phyloP scores from a whole-genome alignment of 1,139 yeast species.

The Suhomyces maxii region DNA sequence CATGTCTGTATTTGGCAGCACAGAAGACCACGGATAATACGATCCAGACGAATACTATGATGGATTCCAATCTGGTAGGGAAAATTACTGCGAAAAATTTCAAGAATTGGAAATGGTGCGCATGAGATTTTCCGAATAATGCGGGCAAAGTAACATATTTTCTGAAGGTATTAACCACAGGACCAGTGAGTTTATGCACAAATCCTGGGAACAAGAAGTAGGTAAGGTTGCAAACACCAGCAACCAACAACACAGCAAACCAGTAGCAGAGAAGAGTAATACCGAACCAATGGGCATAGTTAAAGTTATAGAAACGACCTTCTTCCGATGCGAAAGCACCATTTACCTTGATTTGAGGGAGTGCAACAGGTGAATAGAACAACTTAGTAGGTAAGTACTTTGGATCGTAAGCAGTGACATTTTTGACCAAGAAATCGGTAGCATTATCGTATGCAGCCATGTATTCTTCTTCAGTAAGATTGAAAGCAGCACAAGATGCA shows the following conservation, averaged over 20 bases:
- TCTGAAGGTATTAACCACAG: constrained; percentile 39
- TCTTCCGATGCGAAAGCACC: constrained; percentile 40
- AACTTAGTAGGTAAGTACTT: constrained; percentile 25
- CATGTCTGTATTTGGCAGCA: constrained; percentile 41
- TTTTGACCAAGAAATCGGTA: constrained; percentile 28
- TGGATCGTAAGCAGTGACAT: constrained; percentile 29
- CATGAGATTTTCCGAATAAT: constrained; percentile 41
- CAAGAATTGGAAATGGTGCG: constrained; percentile 31
- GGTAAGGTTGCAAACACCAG: constrained; percentile 40
- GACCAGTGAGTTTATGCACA: constrained; percentile 31
- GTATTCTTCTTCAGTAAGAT: constrained; percentile 30
- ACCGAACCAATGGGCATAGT: constrained; percentile 51
- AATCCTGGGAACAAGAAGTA: constrained; percentile 38
- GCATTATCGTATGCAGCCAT: constrained; percentile 40
- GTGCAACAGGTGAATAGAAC: constrained; percentile 33
- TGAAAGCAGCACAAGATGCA: constrained; percentile 18
- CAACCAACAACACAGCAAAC: constrained; percentile 42
- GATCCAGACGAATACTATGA: constrained; percentile 39
- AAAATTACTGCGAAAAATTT: constrained; percentile 39
- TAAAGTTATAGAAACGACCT: constrained; percentile 41
- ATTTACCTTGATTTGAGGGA: constrained; percentile 21
- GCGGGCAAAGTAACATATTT: constrained; percentile 51
- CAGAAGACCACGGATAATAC: constrained; percentile 44
- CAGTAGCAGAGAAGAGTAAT: constrained; percentile 50
- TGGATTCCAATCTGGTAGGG: constrained; percentile 64